These are phyloP conservation scores for Boehmeria nivea DNA, from an alignment of 306 rosid species.

Conservation along the genomic window DNA sequence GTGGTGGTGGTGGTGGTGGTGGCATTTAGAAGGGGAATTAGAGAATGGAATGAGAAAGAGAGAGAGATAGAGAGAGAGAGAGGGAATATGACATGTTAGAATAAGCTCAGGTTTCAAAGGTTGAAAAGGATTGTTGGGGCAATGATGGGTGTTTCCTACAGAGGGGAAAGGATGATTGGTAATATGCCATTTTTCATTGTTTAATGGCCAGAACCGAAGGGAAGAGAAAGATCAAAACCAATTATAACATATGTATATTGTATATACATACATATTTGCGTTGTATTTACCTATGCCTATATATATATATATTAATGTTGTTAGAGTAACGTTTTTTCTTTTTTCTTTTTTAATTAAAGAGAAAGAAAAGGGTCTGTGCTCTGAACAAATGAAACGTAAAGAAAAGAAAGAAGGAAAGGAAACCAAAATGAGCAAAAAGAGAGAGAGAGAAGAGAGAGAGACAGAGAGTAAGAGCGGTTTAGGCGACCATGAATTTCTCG, in stretches of 20 bases:
- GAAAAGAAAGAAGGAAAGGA: too few species aligned
- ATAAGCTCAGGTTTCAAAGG: constrained; percentile 93
- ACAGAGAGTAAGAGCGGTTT: constrained; percentile 12
- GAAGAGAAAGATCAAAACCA: not conserved
- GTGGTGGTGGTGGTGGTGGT: too few species aligned
- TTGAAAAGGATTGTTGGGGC: constrained; percentile 99
- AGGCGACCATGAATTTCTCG: constrained; percentile 29
- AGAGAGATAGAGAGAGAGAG: constrained; percentile 44
- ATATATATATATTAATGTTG: not conserved
- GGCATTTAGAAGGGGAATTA: too few species aligned
- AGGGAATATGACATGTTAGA: too few species aligned
- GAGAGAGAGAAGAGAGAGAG: too few species aligned
- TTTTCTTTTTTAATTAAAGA: too few species aligned
- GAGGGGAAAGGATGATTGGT: constrained; percentile 98
- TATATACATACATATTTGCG: not conserved
- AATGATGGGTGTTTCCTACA: constrained; percentile 99
- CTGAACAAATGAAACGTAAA: not conserved
- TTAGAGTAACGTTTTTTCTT: too few species aligned
- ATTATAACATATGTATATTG: not conserved
- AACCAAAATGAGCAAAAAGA: too few species aligned
- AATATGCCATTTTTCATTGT: constrained; percentile 95
- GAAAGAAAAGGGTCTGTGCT: not conserved
- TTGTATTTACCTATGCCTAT: not conserved
- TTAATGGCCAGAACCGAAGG: constrained; percentile 59
- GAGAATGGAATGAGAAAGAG: too few species aligned